Evolutionary conservation across 495 filamentous ascomycete genomes (phyloP), one percentile per base, ranked within the genome.

Genomic region (Penicillium egyptiacum): DNA sequence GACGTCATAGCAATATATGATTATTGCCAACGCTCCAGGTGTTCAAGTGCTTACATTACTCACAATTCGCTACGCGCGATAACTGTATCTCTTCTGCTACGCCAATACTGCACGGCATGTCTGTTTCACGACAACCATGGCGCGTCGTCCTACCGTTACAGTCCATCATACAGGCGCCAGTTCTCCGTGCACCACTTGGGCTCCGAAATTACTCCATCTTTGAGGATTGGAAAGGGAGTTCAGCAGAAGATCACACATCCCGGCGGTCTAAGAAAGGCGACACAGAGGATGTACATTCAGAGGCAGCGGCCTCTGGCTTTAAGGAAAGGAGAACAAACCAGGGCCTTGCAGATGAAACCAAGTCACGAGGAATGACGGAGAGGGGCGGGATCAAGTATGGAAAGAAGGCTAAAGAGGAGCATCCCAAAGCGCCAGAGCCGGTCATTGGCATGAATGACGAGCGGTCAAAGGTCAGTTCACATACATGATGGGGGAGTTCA

Each of bases 401-500:
- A 26, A 58, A 70, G 56, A 78, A 83, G 64, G 81, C 81, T 9
- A 86, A 88, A 72, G 62, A 81, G 62, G 86, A 87, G 50, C 73
- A 82, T 65, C 87, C 86, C 0, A 80, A 86, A 54, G 84, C 85
- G 11, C 86, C 86, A 10, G 79, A 80, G 59, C 79, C 83, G 1
- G 74, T 87, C 3, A 83, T 88, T 69, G 86, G 86, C 20, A 88
- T 88, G 83, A 85, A 88, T 65, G 87, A 88, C 74, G 86, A 89
- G 66, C 78, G 83, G 50, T 81, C 79, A 7, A 68, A 75, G 61
- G 82, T 82, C 62, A 63, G 69, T 72, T 9, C 19, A 28, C 48
- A 8, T 7, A 14, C n/a, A 33, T 57, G 35, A 40, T 50, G 43
- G 28, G 48, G 6, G 42, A 57, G 16, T 44, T 59, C 35, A 49